Percentiles rank a stretch among this genome's conserved stretches.
Evolutionary conservation across 768 basidiomycete species (phyloP).

Genomic region (Rickenella mellea): DNA sequence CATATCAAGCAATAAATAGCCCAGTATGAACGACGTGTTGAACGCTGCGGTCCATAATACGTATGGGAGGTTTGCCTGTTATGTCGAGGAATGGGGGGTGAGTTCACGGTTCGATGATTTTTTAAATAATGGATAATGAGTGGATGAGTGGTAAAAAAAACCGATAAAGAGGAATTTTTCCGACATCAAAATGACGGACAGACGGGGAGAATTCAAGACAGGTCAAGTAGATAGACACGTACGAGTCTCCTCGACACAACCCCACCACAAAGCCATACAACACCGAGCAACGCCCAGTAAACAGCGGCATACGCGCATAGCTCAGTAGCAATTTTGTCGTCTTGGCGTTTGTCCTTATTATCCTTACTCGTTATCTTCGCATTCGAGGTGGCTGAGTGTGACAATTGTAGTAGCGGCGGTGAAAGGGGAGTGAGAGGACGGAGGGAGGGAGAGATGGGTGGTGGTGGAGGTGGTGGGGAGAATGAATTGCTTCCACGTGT

Average conservation of each 20-base stretch:
- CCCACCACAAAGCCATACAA: slow-evolving; percentile 21
- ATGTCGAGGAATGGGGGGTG: neutral
- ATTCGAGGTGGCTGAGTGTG: neutral
- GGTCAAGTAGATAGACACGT: slow-evolving; percentile 17
- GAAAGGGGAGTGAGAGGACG: too few species aligned
- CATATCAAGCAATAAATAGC: slow-evolving; percentile 72
- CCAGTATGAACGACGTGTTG: slow-evolving; percentile 79
- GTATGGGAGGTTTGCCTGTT: slow-evolving; percentile 81
- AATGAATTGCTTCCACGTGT: too few species aligned
- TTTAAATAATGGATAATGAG: neutral
- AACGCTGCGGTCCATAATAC: slow-evolving; percentile 83
- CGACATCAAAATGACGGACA: too few species aligned
- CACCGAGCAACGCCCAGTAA: slow-evolving; percentile 64
- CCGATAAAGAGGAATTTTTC: too few species aligned
- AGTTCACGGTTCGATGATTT: neutral
- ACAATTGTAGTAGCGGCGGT: too few species aligned
- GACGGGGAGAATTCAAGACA: too few species aligned
- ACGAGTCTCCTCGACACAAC: slow-evolving; percentile 57
- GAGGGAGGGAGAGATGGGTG: too few species aligned
- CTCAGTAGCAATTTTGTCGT: slow-evolving; percentile 68
- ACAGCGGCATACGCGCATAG: slow-evolving; percentile 66
- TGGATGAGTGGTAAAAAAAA: too few species aligned
- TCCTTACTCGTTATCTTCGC: too few species aligned
- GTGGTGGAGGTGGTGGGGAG: too few species aligned
- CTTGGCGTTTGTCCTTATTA: slow-evolving; percentile 37